Evolutionary conservation across 495 filamentous ascomycete species (phyloP), one percentile per base, ranked within the genome.

Genomic region (Aspergillus bridgeri): DNA sequence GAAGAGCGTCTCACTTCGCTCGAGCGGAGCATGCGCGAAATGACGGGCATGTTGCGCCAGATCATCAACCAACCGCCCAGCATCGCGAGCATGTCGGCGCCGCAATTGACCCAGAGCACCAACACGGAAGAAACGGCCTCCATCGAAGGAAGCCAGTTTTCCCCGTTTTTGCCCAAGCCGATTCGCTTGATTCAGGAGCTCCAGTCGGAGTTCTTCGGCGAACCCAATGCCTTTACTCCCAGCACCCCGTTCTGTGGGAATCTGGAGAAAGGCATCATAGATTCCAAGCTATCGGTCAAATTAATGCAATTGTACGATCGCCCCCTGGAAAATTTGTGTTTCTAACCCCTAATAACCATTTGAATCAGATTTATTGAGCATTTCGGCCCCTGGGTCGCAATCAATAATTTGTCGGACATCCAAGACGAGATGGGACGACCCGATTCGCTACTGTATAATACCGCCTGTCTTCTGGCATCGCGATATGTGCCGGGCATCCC

Each of bases 21-120:
- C 17, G 72, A 75, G 58, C 63, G 65, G 23, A 65, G 69, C 22
- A 75, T 75, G 71, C 66, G 66, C 9, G 72, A 75, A 53, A 71
- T 75, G 71, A 75, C 73, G 2, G 59, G 70, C 47, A 63, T 72
- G 46, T 67, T 75, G 68, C 69, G 67, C 27, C 72, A 74, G 50
- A 74, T 75, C 59, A 61, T 67, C 29, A 64, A 69, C 27, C 64
- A 65, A 6, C 57, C 71, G n/a, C 64, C 67, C 5, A 61, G 19
- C 17, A 46, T 62, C 17, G 55, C 60, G 17, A 48, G 61, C 43
- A 66, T 60, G 13, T 57, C 65, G 3, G 53, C 33, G 18, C 65
- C 61, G 1, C 64, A 62, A 24, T 44, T 54, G 8, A 24, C 59
- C 1, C 58, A 63, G 53, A 70, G 60, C 44, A 55, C 60, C 53